Conservation (phyloP, 2,329 filamentous ascomycete genomes). For the Aspergillus puulaauensis region DNA sequence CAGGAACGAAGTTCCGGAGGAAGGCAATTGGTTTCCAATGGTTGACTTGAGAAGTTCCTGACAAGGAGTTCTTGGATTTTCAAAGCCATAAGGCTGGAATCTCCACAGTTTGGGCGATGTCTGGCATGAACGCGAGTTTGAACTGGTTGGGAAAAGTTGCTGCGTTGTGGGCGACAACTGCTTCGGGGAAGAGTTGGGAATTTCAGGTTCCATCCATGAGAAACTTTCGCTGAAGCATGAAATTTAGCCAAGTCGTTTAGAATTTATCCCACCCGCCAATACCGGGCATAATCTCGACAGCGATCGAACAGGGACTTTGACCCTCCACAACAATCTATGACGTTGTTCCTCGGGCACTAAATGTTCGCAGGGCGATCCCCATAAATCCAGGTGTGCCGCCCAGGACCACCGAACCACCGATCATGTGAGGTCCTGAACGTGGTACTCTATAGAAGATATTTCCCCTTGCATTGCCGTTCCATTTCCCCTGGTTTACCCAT, state of each 20-base stretch:
- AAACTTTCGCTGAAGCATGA: background rate
- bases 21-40: background rate
- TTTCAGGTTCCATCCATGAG: background rate
- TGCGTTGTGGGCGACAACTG: background rate
- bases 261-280: background rate
- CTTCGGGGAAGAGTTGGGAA: background rate
- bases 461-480: background rate
- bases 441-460: constrained; percentile 2
- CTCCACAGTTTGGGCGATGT: background rate
- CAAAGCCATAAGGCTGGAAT: background rate
- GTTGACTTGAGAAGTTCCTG: background rate
- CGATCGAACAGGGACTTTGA: background rate
- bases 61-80: background rate
- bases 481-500: background rate
- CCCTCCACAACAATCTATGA: background rate
- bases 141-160: background rate
- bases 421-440: constrained; percentile 8
- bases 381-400: background rate
- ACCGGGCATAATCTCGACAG: background rate
- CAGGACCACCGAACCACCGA: background rate
- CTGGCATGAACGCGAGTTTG: background rate
- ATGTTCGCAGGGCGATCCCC: background rate
- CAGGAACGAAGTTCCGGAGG: background rate
- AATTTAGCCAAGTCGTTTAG: background rate
- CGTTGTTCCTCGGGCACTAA: constrained; percentile 6